These are phyloP conservation scores for Penicillium simplicissimum DNA, from an alignment of 495 filamentous ascomycete genomes.

Conservation along the genomic window DNA sequence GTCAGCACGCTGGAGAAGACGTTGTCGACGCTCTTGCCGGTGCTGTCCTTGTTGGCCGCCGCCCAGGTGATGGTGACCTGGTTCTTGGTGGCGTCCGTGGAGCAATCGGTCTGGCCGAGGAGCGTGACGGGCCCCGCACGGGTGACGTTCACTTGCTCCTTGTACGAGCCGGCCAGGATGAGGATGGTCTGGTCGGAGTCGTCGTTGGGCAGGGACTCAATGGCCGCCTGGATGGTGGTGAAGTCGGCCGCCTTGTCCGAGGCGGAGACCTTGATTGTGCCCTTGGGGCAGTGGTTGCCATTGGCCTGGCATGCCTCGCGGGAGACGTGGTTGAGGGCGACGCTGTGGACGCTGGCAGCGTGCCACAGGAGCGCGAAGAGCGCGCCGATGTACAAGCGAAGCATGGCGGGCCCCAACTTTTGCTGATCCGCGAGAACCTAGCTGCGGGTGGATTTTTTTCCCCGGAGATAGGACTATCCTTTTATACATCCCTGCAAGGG, in stretches of 20 bases:
- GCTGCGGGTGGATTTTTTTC: not conserved
- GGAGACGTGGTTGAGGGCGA: constrained; percentile 6
- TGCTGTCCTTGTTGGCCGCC: constrained; percentile 47
- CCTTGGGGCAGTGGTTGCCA: constrained; percentile 46
- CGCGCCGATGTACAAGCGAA: constrained; percentile 6
- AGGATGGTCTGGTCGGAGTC: constrained; percentile 52
- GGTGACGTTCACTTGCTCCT: constrained; percentile 61
- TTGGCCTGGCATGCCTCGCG: constrained; percentile 21
- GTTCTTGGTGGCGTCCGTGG: constrained; percentile 42
- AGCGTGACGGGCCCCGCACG: constrained; percentile 56
- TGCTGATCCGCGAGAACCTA: not conserved
- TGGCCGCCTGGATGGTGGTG: constrained; percentile 52
- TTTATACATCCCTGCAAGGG: constrained; percentile 3
- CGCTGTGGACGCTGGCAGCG: not conserved
- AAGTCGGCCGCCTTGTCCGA: constrained; percentile 40
- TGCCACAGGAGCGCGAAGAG: constrained; percentile 17
- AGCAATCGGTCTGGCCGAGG: constrained; percentile 51
- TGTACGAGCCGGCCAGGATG: constrained; percentile 55
- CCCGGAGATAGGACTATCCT: not conserved
- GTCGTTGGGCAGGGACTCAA: constrained; percentile 54
- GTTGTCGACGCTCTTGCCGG: constrained; percentile 50
- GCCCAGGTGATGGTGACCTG: constrained; percentile 52
- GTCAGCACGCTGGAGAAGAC: constrained; percentile 56
- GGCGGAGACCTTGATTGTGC: constrained; percentile 50
- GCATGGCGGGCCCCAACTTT: constrained; percentile 8